Base-by-base conservation (phyloP, 2,329 filamentous ascomycete genomes). In the Drechslerella stenobrocha region DNA sequence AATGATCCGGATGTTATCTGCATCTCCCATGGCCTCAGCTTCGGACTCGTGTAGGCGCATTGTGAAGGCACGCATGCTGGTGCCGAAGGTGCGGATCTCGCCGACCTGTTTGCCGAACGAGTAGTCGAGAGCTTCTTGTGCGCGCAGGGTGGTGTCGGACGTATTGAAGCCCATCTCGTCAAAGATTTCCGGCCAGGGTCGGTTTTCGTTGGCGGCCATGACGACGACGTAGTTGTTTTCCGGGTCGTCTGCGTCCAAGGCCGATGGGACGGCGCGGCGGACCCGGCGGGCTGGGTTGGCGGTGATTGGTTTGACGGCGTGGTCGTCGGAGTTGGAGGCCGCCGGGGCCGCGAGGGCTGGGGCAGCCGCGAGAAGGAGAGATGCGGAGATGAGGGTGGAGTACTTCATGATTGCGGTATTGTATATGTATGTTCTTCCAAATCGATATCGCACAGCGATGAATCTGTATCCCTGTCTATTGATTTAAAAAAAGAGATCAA, bases 201-300 rank as follows among this genome's bases (percentile, higher is more conserved):
- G 44, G 24, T 18, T 35, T 18, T 55, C 52, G 9, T 46, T 46
- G 7, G 15, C 6, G 7, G 40, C 30, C 52, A 55, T 55, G 7
- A 44, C 34, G 40, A 55, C 23, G n/a, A 55, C 40, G 40, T 55
- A 55, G 13, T 42, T 30, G n/a, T 55, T 35, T 11, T 55, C 35
- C 11, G 52, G 52, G 26, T 55, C 52, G 18, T 2, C 11, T 9
- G 8, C 20, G 2, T 2, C 18, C 22, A 20, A 20, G n/a, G 22
- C 22, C 8, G 20, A 5, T 24, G 44, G 37, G 4, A 20, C n/a
- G 4, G 37, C 37, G 8, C 44, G n/a, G 7, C 24, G 8, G 7
- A 47, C 24, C 9, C 24, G 22, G 3, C 44, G 18, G 7, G 22
- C n/a, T 11, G 20, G 22, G 22, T 20, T 40, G 18, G 11, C 35